phyloP scores from a whole-genome alignment of 2,329 filamentous ascomycete species.

The Botrytis fabae region DNA sequence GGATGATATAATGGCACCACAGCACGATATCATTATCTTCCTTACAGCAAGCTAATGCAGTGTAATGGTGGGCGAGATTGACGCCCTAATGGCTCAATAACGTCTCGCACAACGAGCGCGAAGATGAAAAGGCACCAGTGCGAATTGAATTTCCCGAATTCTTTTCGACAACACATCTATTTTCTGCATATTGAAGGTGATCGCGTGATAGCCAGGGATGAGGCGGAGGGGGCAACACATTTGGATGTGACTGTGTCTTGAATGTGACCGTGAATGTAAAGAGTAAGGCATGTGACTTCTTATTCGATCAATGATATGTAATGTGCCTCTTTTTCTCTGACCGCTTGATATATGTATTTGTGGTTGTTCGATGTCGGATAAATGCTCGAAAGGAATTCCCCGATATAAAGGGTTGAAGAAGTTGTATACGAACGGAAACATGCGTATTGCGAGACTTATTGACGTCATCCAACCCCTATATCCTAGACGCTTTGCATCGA shows the following conservation, averaged over 20 bases:
- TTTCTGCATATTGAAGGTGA: not conserved
- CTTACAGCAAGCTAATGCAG: constrained; percentile 16
- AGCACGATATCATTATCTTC: not conserved
- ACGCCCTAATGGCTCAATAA: constrained; percentile 5
- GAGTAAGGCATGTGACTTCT: not conserved
- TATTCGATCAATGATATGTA: not conserved
- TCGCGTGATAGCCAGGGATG: not conserved
- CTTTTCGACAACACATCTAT: constrained; percentile 5
- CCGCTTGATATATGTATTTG: not conserved
- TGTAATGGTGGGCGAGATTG: constrained; percentile 17
- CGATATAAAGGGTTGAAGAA: not conserved
- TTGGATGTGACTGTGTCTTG: not conserved
- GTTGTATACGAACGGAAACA: not conserved
- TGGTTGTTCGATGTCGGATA: not conserved
- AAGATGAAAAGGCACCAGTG: constrained; percentile 6
- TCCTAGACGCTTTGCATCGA: not conserved
- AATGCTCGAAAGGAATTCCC: not conserved
- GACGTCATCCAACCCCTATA: not conserved
- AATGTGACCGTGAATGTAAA: not conserved
- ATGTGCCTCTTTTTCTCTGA: not conserved
- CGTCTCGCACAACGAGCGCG: not conserved
- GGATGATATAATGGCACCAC: not conserved
- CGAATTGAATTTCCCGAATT: not conserved
- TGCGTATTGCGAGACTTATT: not conserved
- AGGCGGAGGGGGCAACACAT: not conserved